These are phyloP conservation scores for Streptanthus diversifolius DNA, from an alignment of 345 rosid species.

Conservation along the genomic window DNA sequence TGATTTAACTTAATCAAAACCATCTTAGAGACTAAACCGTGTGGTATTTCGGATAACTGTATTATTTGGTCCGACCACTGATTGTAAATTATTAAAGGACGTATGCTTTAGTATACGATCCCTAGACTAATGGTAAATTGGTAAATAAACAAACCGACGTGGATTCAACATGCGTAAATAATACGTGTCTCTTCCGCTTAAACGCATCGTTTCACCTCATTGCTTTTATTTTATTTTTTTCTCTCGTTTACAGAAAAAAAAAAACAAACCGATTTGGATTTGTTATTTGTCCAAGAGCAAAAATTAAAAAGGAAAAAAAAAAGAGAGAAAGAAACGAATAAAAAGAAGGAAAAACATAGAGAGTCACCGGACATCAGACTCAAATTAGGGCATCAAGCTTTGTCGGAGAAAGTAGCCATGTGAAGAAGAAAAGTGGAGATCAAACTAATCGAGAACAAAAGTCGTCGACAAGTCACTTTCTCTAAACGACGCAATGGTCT, in stretches of 20 bases:
- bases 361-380: background rate
- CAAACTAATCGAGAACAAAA: constrained; percentile 61
- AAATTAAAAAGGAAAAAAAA: background rate
- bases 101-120: too few species aligned
- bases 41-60: too few species aligned
- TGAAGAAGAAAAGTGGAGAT: constrained; percentile 60
- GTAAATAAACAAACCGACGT: too few species aligned
- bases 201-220: constrained; percentile 17
- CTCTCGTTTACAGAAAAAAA: background rate
- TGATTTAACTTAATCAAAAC: too few species aligned
- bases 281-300: background rate
- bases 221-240: background rate
- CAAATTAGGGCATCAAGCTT: constrained; percentile 24
- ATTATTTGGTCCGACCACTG: too few species aligned
- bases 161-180: background rate
- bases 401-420: constrained; percentile 27
- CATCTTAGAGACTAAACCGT: too few species aligned
- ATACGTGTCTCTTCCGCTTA: background rate
- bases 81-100: too few species aligned
- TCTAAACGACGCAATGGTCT: constrained; percentile 63
- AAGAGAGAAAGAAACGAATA: background rate
- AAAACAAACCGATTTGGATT: background rate
- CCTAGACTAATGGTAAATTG: too few species aligned
- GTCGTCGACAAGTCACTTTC: constrained; percentile 65
- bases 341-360: background rate